Percentiles rank a stretch among this genome's conserved stretches.
These are phyloP conservation scores for Stemphylium beticola DNA, from an alignment of 2,329 filamentous ascomycete genomes.

Conservation along the genomic window DNA sequence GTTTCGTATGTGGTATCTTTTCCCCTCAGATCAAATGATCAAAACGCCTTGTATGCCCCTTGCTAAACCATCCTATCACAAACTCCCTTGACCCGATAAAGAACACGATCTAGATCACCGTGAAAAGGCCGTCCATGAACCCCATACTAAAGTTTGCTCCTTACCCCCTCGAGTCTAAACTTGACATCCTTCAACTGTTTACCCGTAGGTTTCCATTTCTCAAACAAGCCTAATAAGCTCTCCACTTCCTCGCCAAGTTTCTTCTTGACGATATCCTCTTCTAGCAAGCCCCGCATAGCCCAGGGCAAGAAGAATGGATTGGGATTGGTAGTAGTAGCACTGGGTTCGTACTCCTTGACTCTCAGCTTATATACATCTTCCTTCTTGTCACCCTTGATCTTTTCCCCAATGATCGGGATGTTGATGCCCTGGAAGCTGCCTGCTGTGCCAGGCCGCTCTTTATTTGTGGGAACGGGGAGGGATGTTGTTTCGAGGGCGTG, in stretches of 20 bases:
- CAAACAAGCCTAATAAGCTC: slow-evolving; percentile 83
- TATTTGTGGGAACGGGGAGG: slow-evolving; percentile 30
- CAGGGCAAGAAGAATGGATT: slow-evolving; percentile 95
- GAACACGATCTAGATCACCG: background rate
- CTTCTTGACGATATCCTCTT: slow-evolving; percentile 87
- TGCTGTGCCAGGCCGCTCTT: slow-evolving; percentile 28
- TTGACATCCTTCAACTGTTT: slow-evolving; percentile 96
- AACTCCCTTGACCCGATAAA: background rate
- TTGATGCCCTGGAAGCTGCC: slow-evolving; percentile 39
- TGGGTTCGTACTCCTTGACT: slow-evolving; percentile 42
- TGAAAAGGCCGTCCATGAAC: background rate
- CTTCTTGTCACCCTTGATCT: slow-evolving; percentile 18
- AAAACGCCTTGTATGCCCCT: background rate
- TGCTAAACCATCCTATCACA: background rate
- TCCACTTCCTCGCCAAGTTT: slow-evolving; percentile 79
- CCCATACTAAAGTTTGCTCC: slow-evolving; percentile 73
- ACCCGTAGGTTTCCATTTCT: slow-evolving; percentile 87
- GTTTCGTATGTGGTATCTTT: background rate
- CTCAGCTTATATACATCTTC: slow-evolving; percentile 36
- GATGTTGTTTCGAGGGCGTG: slow-evolving; percentile 57
- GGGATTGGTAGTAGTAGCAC: slow-evolving; percentile 49
- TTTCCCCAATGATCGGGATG: slow-evolving; percentile 40
- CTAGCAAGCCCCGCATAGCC: slow-evolving; percentile 91
- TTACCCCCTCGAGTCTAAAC: slow-evolving; percentile 88
- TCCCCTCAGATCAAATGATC: background rate